Base-by-base conservation (phyloP, 2,329 filamentous ascomycete genomes). In the Samsoniella hepiali region DNA sequence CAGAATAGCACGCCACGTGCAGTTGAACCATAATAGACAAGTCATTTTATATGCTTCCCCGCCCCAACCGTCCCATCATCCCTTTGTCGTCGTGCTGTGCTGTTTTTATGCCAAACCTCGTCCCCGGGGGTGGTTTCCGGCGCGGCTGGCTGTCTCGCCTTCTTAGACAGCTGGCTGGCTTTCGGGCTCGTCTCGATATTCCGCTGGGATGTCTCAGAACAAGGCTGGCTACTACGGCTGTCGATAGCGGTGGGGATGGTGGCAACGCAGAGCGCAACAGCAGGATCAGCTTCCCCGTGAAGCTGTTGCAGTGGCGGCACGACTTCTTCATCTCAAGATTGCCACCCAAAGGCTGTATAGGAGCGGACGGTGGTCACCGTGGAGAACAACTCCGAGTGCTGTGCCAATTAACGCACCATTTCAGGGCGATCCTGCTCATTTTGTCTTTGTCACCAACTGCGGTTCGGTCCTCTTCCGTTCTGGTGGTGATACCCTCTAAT, bases 1-100 rank as follows among this genome's bases (percentile, higher is more conserved):
- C 38, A 45, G n/a, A 45, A 61, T 45, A 44, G 49, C 49, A 54
- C 22, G 29, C 36, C 58, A 61, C 58, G 49, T 61, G 58, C 58
- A 61, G n/a, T 36, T 54, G 49, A 44, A 27, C 15, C 44, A 61
- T 29, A 51, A 61, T 54, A 54, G 58, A 61, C 22, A 34, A 34
- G 27, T n/a, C 34, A 34, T 27, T 40, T 42, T 44, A 60, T 27
- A 40, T 10, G 8, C 32, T 9, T 49, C 22, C 10, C 32, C 53
- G 42, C 38, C 47, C 10, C 56, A 38, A 17, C 27, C 38, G 47
- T 50, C 45, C 45, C 29, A 5, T 10, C 36, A 32, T 36, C 31
- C 15, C 9, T 34, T 53, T 34, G 58, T 61, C n/a, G 34, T 44
- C n/a, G 13, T 59, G 3, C 22, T 22, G 22, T 22, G 22, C 22